These are phyloP conservation scores for Trichoderma aggressivum DNA, from an alignment of 2,329 filamentous ascomycete species.

Conservation along the genomic window DNA sequence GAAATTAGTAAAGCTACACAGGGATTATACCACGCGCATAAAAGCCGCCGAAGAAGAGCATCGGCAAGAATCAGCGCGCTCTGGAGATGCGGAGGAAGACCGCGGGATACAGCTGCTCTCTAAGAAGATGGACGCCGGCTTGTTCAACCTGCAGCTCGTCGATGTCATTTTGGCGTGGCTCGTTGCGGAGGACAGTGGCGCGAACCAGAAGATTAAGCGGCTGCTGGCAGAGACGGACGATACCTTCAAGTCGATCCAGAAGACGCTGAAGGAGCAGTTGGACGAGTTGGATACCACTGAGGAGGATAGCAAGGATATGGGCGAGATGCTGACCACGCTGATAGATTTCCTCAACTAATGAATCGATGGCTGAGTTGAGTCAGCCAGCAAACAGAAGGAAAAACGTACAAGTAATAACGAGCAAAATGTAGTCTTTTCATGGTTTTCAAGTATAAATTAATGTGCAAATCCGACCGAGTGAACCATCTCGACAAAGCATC, in stretches of 20 bases:
- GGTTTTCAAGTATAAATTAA: not conserved
- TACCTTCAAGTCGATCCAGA: conserved; percentile 57
- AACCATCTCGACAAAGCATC: not conserved
- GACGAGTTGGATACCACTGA: conserved; percentile 54
- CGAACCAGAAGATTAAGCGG: conserved; percentile 59
- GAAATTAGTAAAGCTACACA: conserved; percentile 67
- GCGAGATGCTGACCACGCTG: conserved; percentile 54
- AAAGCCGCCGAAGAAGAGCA: conserved; percentile 55
- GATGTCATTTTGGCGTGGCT: conserved; percentile 89
- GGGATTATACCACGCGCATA: conserved; percentile 64
- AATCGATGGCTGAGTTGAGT: not conserved
- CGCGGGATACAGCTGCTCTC: conserved; percentile 71
- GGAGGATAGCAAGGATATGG: conserved; percentile 55
- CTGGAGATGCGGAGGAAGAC: conserved; percentile 40
- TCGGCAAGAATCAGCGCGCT: conserved; percentile 18
- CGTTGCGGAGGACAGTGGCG: conserved; percentile 80
- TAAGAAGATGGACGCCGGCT: conserved; percentile 73
- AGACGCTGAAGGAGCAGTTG: conserved; percentile 62
- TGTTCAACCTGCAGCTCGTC: conserved; percentile 78
- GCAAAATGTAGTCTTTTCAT: not conserved
- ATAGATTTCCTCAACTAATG: conserved; percentile 44
- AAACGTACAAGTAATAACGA: not conserved
- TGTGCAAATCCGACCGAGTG: not conserved
- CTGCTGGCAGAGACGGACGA: conserved; percentile 68
- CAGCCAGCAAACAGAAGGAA: not conserved